These are phyloP conservation scores for Carpinus fangiana DNA, from an alignment of 306 rosid genomes.

Conservation along the genomic window DNA sequence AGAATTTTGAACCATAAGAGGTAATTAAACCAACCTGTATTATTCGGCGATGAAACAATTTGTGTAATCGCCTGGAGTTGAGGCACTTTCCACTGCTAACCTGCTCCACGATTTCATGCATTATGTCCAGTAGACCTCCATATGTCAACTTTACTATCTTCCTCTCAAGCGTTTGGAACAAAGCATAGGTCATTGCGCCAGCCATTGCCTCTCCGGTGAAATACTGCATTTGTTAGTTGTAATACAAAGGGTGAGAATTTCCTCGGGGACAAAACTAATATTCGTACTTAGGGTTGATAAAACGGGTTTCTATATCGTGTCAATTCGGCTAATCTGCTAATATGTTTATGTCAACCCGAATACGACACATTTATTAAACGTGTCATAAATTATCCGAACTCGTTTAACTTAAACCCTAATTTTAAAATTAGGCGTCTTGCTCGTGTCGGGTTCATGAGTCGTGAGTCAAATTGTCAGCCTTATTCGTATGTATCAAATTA, in stretches of 20 bases:
- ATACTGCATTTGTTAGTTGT: constrained; percentile 39
- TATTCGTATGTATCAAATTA: too few species aligned
- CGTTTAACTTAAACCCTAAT: too few species aligned
- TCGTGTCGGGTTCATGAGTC: too few species aligned
- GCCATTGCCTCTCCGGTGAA: constrained; percentile 53
- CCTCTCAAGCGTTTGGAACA: constrained; percentile 34
- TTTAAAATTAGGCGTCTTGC: too few species aligned
- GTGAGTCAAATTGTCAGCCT: too few species aligned
- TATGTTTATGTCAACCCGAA: too few species aligned
- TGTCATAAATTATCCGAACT: too few species aligned
- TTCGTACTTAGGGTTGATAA: background rate
- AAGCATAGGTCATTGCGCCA: constrained; percentile 69
- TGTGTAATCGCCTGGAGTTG: constrained; percentile 26
- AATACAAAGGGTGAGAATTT: constrained; percentile 6
- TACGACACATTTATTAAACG: too few species aligned
- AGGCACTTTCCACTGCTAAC: constrained; percentile 34
- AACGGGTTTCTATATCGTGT: too few species aligned
- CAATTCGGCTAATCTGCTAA: too few species aligned
- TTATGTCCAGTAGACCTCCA: constrained; percentile 30
- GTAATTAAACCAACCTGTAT: constrained; percentile 45
- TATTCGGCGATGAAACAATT: constrained; percentile 38
- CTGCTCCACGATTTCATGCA: constrained; percentile 28
- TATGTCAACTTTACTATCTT: constrained; percentile 44
- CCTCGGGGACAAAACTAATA: background rate
- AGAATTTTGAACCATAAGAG: background rate